Conservation (phyloP, 306 rosid genomes). For the Ziziphus jujuba region DNA sequence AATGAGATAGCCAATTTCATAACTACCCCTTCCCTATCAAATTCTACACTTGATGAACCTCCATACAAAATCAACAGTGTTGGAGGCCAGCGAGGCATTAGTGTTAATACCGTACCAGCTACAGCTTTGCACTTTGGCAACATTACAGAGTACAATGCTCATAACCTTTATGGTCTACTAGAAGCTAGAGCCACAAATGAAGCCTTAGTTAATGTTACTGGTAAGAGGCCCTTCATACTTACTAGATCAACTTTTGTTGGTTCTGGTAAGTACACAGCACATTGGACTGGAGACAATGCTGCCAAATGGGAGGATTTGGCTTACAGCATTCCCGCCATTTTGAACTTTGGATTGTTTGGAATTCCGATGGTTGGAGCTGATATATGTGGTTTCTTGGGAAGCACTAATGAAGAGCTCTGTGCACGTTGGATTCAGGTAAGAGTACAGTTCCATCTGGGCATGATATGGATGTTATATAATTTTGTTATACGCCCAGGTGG, state of each 20-base stretch:
- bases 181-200: conserved; percentile 63
- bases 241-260: conserved; percentile 83
- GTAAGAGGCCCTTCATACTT: conserved; percentile 84
- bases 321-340: conserved; percentile 61
- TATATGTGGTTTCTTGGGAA: conserved; percentile 69
- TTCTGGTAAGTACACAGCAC: conserved; percentile 88
- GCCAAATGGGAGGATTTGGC: conserved; percentile 87
- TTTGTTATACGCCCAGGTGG: too few species aligned
- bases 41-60: conserved; percentile 70
- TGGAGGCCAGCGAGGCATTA: conserved; percentile 44
- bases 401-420: conserved; percentile 87
- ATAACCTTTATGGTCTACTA: conserved; percentile 75
- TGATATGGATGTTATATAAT: neutral
- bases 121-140: conserved; percentile 63
- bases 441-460: neutral
- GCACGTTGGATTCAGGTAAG: conserved; percentile 91
- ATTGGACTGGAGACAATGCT: conserved; percentile 94
- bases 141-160: conserved; percentile 69
- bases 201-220: conserved; percentile 52
- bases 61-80: conserved; percentile 67
- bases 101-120: conserved; percentile 53
- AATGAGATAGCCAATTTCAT: conserved; percentile 73
- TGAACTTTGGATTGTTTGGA: conserved; percentile 78
- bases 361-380: conserved; percentile 96
- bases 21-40: conserved; percentile 45